Percentiles rank a stretch among this genome's conserved stretches.
Evolutionary conservation across 2,329 filamentous ascomycete species (phyloP).

Genomic region (Colletotrichum sp.): DNA sequence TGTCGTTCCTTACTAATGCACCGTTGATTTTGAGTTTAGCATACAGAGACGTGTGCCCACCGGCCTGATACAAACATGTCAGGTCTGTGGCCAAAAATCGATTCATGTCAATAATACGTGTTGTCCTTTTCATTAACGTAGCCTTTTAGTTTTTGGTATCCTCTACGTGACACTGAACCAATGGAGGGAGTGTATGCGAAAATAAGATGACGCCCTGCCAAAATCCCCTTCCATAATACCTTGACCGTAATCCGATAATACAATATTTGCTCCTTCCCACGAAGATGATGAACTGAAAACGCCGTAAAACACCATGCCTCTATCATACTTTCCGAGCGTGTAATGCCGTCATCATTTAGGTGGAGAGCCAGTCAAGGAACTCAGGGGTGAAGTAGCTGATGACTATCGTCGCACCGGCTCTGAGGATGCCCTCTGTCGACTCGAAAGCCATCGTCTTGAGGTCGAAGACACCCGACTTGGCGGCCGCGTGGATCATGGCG

Average conservation of each 20-base stretch:
- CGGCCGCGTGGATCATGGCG: constrained; percentile 96
- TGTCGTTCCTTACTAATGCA: not conserved
- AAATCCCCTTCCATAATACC: not conserved
- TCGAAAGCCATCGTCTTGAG: constrained; percentile 95
- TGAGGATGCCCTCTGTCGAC: constrained; percentile 88
- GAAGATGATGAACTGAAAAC: not conserved
- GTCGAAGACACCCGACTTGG: constrained; percentile 96
- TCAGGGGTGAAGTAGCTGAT: constrained; percentile 94
- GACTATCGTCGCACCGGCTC: constrained; percentile 91
- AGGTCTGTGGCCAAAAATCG: not conserved
- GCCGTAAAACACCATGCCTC: constrained; percentile 12
- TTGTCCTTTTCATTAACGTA: not conserved
- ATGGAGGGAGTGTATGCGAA: not conserved
- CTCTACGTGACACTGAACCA: not conserved
- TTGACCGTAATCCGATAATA: not conserved
- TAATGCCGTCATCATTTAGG: constrained; percentile 31
- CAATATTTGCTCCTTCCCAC: not conserved
- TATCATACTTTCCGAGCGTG: not conserved
- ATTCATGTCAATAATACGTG: constrained; percentile 1
- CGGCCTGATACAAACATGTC: not conserved
- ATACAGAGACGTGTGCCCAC: not conserved
- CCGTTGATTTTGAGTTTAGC: not conserved
- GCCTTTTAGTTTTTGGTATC: constrained; percentile 2
- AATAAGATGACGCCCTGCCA: not conserved
- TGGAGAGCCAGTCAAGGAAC: constrained; percentile 71